Base-by-base conservation (phyloP, 352 stramenopile genomes). In the Thraustochytrium sp. region DNA sequence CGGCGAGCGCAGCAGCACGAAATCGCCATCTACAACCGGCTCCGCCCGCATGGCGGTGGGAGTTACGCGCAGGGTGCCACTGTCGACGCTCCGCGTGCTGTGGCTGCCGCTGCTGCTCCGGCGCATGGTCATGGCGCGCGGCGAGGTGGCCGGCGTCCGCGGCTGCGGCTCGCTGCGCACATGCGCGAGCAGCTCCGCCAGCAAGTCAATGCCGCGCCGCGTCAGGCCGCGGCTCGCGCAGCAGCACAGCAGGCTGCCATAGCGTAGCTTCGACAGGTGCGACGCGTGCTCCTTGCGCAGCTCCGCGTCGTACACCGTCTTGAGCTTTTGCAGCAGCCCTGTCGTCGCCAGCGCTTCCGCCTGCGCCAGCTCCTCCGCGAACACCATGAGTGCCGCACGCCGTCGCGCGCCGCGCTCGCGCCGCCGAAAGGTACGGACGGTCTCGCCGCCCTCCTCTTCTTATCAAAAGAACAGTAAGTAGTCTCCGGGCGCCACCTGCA, bases 151-250 rank as follows among this genome's bases (percentile, higher is more conserved):
- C 4, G 55, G 62, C 23, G 23, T 23, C 3, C 4, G 23, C 37
- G 37, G n/a, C 16, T 4, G 44, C 18, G 62, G 62, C 37, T 80
- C 68, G 34, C 53, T 23, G 44, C 76, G 34, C 37, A 80, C 4
- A 11, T 62, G 68, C 16, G 42, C 8, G 31, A 44, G 34, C 2
- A 80, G 68, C 37, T 80, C 68, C 44, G 26, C 21, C 23, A 80
- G 53, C n/a, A 80, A 42, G 18, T 80, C 68, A 37, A 80, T 80
- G 48, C 68, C 68, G 23, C 68, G 68, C 4, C 68, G 68, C 34
- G 53, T 80, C 42, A 40, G 46, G 5, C 68, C 68, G 68, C 68
- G 68, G 53, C 68, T 80, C 29, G 51, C 26, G 68, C 68, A 75
- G 68, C 68, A 80, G 68, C 46, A 61, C 18, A 80, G 68, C 42